Evolutionary conservation across 78 protist genomes (phyloP).

Genomic region (Protostelium mycophagum): DNA sequence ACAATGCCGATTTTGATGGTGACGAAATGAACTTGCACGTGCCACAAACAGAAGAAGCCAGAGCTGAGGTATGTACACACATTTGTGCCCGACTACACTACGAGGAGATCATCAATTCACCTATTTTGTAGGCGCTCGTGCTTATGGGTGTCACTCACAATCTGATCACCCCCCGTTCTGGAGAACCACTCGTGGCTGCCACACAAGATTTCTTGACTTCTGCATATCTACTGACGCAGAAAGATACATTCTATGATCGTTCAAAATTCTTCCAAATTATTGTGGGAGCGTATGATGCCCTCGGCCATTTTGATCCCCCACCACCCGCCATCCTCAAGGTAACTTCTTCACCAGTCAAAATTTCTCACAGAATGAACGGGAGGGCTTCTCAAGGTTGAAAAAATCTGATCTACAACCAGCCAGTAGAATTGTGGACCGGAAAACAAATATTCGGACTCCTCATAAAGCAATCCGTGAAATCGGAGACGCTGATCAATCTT

Average conservation of each 20-base stretch:
- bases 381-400: background rate
- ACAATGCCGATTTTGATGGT: conserved; percentile 98
- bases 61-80: conserved; percentile 90
- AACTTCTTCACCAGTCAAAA: no score
- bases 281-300: conserved; percentile 61
- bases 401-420: conserved; percentile 25
- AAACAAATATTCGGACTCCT: conserved; percentile 91
- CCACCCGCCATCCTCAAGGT: conserved; percentile 80
- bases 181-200: conserved; percentile 95
- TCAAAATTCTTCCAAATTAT: conserved; percentile 52
- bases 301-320: conserved; percentile 76
- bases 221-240: conserved; percentile 78
- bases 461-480: conserved; percentile 54
- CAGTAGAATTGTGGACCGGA: conserved; percentile 98
- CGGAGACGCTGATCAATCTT: conserved; percentile 52
- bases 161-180: conserved; percentile 95
- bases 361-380: no score
- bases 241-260: conserved; percentile 84
- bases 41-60: conserved; percentile 94
- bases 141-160: conserved; percentile 76
- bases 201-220: conserved; percentile 97
- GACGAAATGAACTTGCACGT: conserved; percentile 97
- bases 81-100: conserved; percentile 6
- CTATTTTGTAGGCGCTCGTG: conserved; percentile 5
- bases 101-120: background rate